A percentile compares a stretch with the other conserved stretches of the same genome.
These are phyloP conservation scores for Ceratocystis huliohia DNA, from an alignment of 2,329 filamentous ascomycete species.

Conservation along the genomic window DNA sequence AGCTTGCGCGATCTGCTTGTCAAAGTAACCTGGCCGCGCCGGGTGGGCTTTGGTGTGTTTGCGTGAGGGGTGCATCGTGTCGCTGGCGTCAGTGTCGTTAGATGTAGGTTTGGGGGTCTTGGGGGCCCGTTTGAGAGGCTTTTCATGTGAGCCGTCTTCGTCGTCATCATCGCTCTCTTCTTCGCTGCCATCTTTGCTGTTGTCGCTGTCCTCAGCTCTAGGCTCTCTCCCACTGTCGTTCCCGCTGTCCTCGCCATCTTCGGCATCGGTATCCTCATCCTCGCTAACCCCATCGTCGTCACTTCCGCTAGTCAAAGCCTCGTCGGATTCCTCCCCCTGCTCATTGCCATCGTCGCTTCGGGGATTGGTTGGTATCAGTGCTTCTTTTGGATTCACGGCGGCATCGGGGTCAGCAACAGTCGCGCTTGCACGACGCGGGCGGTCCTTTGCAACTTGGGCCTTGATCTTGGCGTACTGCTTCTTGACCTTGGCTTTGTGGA, in stretches of 20 bases:
- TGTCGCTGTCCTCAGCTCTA: neutral
- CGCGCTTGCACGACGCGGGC: slow-evolving; percentile 4
- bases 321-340: slow-evolving; percentile 1
- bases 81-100: slow-evolving; percentile 8
- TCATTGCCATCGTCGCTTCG: slow-evolving; percentile 24
- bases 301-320: slow-evolving; percentile 11
- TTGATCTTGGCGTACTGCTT: slow-evolving; percentile 86
- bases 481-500: slow-evolving; percentile 85
- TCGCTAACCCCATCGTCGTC: neutral
- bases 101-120: slow-evolving; percentile 8
- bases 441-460: slow-evolving; percentile 27
- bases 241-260: neutral
- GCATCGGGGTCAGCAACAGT: slow-evolving; percentile 9
- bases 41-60: slow-evolving; percentile 19
- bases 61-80: slow-evolving; percentile 15
- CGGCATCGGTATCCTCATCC: neutral
- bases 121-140: slow-evolving; percentile 14
- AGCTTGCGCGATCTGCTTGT: slow-evolving; percentile 45
- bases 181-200: neutral
- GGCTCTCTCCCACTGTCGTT: neutral
- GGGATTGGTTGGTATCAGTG: neutral
- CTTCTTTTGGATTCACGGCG: neutral
- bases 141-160: neutral
- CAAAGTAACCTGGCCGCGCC: slow-evolving; percentile 44
- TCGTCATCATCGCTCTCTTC: neutral